A percentile compares a stretch with the other conserved stretches of the same genome.
Evolutionary conservation across 345 rosid genomes (phyloP).

Genomic region (Litchi chinensis): DNA sequence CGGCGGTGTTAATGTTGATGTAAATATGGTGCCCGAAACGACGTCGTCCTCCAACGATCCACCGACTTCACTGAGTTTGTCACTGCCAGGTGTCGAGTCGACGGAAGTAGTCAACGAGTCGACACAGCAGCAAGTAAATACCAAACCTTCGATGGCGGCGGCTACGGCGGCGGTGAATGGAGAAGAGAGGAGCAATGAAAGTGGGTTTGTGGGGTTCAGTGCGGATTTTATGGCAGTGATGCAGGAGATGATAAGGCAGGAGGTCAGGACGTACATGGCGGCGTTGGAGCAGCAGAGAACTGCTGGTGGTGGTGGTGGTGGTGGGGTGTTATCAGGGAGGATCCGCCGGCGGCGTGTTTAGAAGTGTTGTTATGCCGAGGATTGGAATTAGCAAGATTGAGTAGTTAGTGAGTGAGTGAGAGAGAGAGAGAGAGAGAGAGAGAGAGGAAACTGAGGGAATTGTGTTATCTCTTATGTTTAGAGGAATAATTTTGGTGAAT

Average conservation of each 20-base stretch:
- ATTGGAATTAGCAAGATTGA: conserved; percentile 62
- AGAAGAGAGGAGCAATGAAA: conserved; percentile 23
- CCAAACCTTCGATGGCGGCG: neutral
- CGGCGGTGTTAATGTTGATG: conserved; percentile 42
- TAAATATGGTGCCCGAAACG: conserved; percentile 36
- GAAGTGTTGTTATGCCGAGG: conserved; percentile 56
- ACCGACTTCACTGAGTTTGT: conserved; percentile 65
- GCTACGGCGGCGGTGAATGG: conserved; percentile 23
- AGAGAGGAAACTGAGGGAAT: conserved; percentile 9
- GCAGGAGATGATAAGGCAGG: conserved; percentile 91
- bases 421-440: neutral
- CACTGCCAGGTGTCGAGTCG: conserved; percentile 62
- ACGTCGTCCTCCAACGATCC: conserved; percentile 58
- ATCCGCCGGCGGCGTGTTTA: conserved; percentile 54
- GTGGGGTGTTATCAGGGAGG: conserved; percentile 50
- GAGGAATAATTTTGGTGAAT: conserved; percentile 56
- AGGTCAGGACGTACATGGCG: conserved; percentile 83
- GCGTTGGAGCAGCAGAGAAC: conserved; percentile 49
- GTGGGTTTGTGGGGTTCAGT: conserved; percentile 50
- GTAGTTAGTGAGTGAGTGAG: conserved; percentile 16
- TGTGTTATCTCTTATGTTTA: conserved; percentile 36
- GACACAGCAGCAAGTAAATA: conserved; percentile 9
- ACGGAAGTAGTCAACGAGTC: conserved; percentile 48
- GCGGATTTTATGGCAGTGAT: conserved; percentile 75
- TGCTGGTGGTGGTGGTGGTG: conserved; percentile 29